A percentile compares a stretch with the other conserved stretches of the same genome.
Evolutionary conservation across 768 basidiomycete species (phyloP).

Genomic region (Xerocomellus intermedius): DNA sequence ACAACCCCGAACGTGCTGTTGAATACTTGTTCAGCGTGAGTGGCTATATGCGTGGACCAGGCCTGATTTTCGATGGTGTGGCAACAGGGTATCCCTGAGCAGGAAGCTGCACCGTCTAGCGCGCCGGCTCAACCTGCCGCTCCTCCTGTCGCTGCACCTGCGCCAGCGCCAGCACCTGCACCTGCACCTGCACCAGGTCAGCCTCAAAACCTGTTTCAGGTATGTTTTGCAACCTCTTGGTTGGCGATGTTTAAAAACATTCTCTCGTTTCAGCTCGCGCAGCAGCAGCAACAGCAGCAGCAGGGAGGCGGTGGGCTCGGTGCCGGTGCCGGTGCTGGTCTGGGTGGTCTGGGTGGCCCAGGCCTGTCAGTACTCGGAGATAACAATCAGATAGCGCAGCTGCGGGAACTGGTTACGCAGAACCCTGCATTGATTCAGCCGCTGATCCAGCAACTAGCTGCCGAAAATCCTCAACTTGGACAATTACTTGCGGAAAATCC

Average conservation of each 20-base stretch:
- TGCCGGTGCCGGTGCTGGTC: conserved; percentile 17
- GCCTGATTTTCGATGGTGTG: conserved; percentile 8
- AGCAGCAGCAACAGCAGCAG: conserved; percentile 58
- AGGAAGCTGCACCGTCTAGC: conserved; percentile 31
- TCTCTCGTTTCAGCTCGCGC: conserved; percentile 55
- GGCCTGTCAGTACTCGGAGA: conserved; percentile 55
- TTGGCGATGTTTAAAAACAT: not conserved
- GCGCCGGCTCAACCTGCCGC: conserved; percentile 42
- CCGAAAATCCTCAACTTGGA: conserved; percentile 72
- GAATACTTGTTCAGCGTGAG: conserved; percentile 93
- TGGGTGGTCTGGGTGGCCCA: conserved; percentile 25
- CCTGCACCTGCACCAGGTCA: conserved; percentile 37
- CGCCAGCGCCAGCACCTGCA: conserved; percentile 30
- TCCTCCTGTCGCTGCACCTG: conserved; percentile 35
- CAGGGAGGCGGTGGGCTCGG: conserved; percentile 25
- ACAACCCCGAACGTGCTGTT: conserved; percentile 97
- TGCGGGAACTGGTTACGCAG: conserved; percentile 67
- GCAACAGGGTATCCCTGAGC: conserved; percentile 72
- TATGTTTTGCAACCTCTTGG: conserved; percentile 30
- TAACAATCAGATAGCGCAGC: conserved; percentile 64
- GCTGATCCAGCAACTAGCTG: conserved; percentile 78
- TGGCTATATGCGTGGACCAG: conserved; percentile 10
- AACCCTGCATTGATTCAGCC: conserved; percentile 82
- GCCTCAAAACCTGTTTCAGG: conserved; percentile 88
- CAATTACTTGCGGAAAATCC: conserved; percentile 71